These are phyloP conservation scores for Berberis thunbergii DNA, from an alignment of 164 flowering plant species.

Conservation along the genomic window DNA sequence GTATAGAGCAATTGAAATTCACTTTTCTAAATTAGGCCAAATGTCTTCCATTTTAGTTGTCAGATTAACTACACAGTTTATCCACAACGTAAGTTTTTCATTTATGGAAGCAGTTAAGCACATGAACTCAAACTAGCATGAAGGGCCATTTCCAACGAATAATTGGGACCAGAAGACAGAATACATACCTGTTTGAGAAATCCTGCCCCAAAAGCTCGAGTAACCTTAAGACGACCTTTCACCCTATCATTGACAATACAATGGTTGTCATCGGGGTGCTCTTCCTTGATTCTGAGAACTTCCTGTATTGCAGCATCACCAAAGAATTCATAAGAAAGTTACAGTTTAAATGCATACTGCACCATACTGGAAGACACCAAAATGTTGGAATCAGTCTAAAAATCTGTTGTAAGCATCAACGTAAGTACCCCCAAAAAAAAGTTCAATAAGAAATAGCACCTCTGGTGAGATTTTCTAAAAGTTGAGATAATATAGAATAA, in stretches of 20 bases:
- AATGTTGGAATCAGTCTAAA: neutral
- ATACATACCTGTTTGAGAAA: slow-evolving; percentile 76
- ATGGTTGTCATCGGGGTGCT: slow-evolving; percentile 91
- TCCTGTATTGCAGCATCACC: slow-evolving; percentile 44
- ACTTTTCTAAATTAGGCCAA: too few relatives aligned
- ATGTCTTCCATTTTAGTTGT: too few relatives aligned
- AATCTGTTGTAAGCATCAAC: too few relatives aligned
- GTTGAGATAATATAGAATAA: too few relatives aligned
- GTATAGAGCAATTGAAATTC: neutral
- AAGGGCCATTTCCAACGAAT: neutral
- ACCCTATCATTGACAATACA: slow-evolving; percentile 96
- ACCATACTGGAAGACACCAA: neutral
- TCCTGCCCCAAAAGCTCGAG: slow-evolving; percentile 98
- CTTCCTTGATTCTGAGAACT: slow-evolving; percentile 80
- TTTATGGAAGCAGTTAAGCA: too few relatives aligned
- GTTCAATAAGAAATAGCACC: too few relatives aligned
- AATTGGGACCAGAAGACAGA: too few relatives aligned
- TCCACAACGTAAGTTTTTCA: too few relatives aligned
- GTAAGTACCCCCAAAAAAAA: too few relatives aligned
- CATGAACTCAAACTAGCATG: too few relatives aligned
- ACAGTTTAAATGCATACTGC: neutral
- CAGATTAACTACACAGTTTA: too few relatives aligned
- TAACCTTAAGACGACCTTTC: slow-evolving; percentile 95
- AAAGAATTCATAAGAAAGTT: neutral
- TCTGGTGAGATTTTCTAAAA: too few relatives aligned